Evolutionary conservation across 768 basidiomycete species (phyloP).

Genomic region (Auriscalpium vulgare): DNA sequence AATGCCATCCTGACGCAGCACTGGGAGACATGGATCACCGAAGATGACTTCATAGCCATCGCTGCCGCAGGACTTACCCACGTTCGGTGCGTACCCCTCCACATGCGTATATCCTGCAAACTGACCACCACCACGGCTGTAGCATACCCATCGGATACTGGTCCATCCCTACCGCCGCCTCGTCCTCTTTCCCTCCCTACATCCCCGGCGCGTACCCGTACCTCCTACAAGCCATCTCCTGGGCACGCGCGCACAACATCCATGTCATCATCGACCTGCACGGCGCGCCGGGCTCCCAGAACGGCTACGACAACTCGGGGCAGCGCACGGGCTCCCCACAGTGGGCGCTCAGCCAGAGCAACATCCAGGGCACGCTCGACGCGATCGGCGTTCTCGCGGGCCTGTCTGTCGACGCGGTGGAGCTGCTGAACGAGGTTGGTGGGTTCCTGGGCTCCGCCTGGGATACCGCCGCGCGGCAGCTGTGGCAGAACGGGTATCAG

Average conservation of each 20-base stretch:
- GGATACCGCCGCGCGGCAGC: conserved; percentile 38
- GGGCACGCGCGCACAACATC: conserved; percentile 53
- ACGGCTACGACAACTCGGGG: conserved; percentile 72
- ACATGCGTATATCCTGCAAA: neutral
- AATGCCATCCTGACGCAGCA: conserved; percentile 38
- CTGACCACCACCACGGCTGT: too few relatives aligned
- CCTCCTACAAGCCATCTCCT: conserved; percentile 51
- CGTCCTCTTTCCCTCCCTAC: conserved; percentile 45
- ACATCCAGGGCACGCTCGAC: conserved; percentile 50
- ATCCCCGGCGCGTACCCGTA: conserved; percentile 61
- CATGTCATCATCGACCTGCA: conserved; percentile 74
- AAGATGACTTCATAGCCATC: conserved; percentile 62
- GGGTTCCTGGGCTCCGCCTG: conserved; percentile 40
- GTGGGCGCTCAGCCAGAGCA: conserved; percentile 41
- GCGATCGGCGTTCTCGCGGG: conserved; percentile 46
- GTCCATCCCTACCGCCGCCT: conserved; percentile 63
- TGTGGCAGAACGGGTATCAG: conserved; percentile 53
- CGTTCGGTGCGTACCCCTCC: conserved; percentile 41
- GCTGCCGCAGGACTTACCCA: conserved; percentile 61
- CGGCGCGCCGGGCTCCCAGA: conserved; percentile 54
- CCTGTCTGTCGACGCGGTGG: conserved; percentile 53
- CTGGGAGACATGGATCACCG: conserved; percentile 63
- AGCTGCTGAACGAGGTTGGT: conserved; percentile 64
- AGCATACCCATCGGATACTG: conserved; percentile 72
- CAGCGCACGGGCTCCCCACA: conserved; percentile 45